These are phyloP conservation scores for Starmerella asiatica DNA, from an alignment of 805 yeast genomes.

Conservation along the genomic window DNA sequence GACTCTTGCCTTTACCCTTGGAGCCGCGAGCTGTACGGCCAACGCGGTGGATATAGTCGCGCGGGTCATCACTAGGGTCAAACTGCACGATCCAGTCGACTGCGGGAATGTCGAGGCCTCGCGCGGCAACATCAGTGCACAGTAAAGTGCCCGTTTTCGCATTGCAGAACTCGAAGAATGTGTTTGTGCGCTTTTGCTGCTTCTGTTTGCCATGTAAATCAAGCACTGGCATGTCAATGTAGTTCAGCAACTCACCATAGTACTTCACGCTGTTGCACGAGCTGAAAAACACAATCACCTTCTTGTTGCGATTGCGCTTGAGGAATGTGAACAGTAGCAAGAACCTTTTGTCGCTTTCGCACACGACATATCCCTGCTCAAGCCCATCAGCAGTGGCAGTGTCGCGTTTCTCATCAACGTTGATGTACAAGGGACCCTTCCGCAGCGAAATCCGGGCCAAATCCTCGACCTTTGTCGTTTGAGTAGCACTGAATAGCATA, in stretches of 20 bases:
- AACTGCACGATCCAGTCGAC: conserved; percentile 99
- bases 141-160: conserved; percentile 86
- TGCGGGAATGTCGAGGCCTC: conserved; percentile 96
- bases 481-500: conserved; percentile 98
- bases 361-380: conserved; percentile 97
- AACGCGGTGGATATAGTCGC: conserved; percentile 96
- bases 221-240: conserved; percentile 91
- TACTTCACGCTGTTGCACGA: conserved; percentile 96
- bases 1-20: conserved; percentile 77
- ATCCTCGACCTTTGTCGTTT: conserved; percentile 96
- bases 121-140: conserved; percentile 98
- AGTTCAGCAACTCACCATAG: conserved; percentile 86
- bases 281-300: conserved; percentile 86
- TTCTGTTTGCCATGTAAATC: conserved; percentile 97
- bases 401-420: conserved; percentile 73
- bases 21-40: conserved; percentile 95
- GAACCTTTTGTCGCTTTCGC: conserved; percentile 92
- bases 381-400: conserved; percentile 90
- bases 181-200: conserved; percentile 96
- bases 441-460: conserved; percentile 90
- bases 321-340: conserved; percentile 79
- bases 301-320: conserved; percentile 74
- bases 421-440: conserved; percentile 85
- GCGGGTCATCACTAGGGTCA: conserved; percentile 99
- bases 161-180: conserved; percentile 95